Evolutionary conservation across 768 basidiomycete species (phyloP), one percentile per base, ranked within the genome.

Genomic region (Lentinus tigrinus): DNA sequence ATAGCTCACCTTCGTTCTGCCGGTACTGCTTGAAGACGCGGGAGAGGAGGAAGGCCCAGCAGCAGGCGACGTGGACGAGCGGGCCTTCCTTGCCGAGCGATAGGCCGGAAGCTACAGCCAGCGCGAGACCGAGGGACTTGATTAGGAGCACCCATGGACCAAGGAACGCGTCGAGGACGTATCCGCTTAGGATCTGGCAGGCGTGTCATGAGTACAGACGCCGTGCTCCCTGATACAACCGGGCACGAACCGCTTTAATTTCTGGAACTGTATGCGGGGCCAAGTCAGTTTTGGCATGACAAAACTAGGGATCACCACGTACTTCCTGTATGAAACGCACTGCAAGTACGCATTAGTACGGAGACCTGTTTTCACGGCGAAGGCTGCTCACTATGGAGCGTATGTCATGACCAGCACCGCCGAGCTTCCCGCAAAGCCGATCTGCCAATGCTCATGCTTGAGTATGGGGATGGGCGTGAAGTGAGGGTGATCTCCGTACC

Each of bases 61-160:
- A 93, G 56, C 88, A 89, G 3, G 89, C 80, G 52, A 96, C 89
- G 67, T 95, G 93, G 0, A 94, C 90, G 28, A 95, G 74, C 4
- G 92, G 93, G 0, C 92, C 93, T 85, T 93, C 92, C 74, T 93
- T 93, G 21, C 91, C 91, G 24, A 95, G 74, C 1, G 89, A 91
- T 17, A 95, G 76, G 0, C 93, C 93, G 4, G 91, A 93, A 0
- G 90, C 92, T 14, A 95, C 93, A 1, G 90, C 80, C 4, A 96
- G 80, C 1, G 91, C 89, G 42, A 95, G 77, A 14, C 93, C 93
- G 31, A 94, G 73, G 0, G 87, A 83, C 69, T 96, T 96, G 65
- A 92, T 92, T 47, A 93, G 75, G 26, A 96, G 78, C 0, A 90
- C 93, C 88, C 91, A 92, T 1, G 85, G 83, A 9, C 89, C 84